These are phyloP conservation scores for Harrya chromipes DNA, from an alignment of 768 basidiomycete species.

Conservation along the genomic window DNA sequence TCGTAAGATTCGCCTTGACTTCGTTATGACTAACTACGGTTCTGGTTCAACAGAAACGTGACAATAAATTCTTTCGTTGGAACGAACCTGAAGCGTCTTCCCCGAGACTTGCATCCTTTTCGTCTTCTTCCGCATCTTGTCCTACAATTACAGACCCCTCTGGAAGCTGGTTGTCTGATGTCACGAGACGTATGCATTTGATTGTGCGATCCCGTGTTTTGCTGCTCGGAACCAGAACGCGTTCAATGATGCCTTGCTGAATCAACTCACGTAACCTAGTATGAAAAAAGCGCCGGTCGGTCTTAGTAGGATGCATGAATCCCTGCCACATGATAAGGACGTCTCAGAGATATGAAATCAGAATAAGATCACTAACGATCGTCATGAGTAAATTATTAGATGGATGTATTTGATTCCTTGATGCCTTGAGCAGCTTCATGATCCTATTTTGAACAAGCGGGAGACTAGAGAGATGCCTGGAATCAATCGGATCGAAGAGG, in stretches of 20 bases:
- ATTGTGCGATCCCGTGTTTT: constrained; percentile 46
- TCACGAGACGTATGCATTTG: constrained; percentile 66
- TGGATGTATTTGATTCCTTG: constrained; percentile 66
- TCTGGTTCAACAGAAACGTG: not conserved
- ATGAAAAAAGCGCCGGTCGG: constrained; percentile 81
- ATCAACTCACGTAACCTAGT: constrained; percentile 70
- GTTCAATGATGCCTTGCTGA: constrained; percentile 71
- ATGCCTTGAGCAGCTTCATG: constrained; percentile 65
- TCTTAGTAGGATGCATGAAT: constrained; percentile 68
- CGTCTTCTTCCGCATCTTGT: constrained; percentile 42
- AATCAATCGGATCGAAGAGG: constrained; percentile 71
- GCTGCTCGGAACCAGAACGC: constrained; percentile 62
- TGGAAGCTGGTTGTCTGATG: constrained; percentile 35
- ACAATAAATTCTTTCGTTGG: not conserved
- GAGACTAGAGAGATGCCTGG: constrained; percentile 72
- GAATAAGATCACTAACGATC: constrained; percentile 49
- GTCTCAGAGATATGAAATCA: not conserved
- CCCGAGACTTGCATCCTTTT: constrained; percentile 27
- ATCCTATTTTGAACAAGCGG: constrained; percentile 69
- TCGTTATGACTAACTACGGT: constrained; percentile 35
- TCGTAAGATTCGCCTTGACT: constrained; percentile 58
- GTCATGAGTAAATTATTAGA: constrained; percentile 75
- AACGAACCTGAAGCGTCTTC: constrained; percentile 35
- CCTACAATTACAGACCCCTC: constrained; percentile 35
- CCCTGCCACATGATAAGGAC: constrained; percentile 47